Evolutionary conservation across 2,329 filamentous ascomycete genomes (phyloP), one percentile per base, ranked within the genome.

Genomic region (Neonectria hederae): DNA sequence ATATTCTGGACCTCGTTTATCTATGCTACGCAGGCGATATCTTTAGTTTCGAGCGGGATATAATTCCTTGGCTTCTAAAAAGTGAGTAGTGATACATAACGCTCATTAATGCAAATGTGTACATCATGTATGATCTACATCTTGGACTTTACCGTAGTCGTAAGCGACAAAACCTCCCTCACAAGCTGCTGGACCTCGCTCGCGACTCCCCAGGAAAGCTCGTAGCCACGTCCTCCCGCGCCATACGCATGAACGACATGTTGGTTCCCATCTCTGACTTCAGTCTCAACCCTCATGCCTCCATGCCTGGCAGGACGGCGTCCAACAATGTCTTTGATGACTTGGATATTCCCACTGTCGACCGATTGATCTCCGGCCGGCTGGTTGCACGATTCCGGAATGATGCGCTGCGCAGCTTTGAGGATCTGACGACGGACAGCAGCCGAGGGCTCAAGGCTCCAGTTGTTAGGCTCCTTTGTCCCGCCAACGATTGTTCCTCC

Each of bases 401-500:
- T 65, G 21, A 71, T 68, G 1, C 61, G 28, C 19, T 63, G 19
- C 0, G 70, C 70, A 3, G 62, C 53, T 0, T 46, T 14, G 0
- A 76, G 35, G 1, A 76, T 22, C 1, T 66, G 73, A 40, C 79
- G 75, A 19, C 88, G 78, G 0, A 83, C 82, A 56, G 84, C 82
- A 1, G 68, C 62, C 0, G 81, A 85, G 1, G 87, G 83, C 19
- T 81, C 76, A 0, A 81, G 74, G 51, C 85, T 80, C 85, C 85
- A 89, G 73, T 89, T 80, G 59, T 84, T 77, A 1, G 83, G 81
- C 71, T 90, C 85, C 74, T 90, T 90, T 10, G 88, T 91, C 0
- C 89, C 89, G 5, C 89, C 89, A 21, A 91, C 84, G 42, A 91
- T 81, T 0, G 89, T 91, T 3, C 89, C 89, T 3, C 89, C 89